phyloP scores from a whole-genome alignment of 306 rosid genomes.

The Cicer judaicum region DNA sequence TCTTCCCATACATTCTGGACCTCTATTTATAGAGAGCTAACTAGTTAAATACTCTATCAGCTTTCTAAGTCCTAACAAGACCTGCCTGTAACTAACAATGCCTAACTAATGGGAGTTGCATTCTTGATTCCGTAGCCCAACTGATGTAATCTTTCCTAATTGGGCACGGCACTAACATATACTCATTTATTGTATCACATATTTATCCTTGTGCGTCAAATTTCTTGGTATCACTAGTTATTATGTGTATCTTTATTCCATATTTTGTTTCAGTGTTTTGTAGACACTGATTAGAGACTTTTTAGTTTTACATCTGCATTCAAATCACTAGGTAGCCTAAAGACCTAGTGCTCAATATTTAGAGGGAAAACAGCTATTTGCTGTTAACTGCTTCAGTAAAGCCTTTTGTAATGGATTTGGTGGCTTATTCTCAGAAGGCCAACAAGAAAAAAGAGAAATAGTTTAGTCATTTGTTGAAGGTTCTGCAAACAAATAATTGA shows the following conservation, averaged over 20 bases:
- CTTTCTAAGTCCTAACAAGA: conserved; percentile 10
- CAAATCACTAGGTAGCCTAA: conserved; percentile 7
- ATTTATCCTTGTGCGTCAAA: neutral
- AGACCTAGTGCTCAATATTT: conserved; percentile 15
- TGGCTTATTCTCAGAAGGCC: neutral
- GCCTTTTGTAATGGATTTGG: conserved; percentile 17
- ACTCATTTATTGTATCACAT: conserved; percentile 1
- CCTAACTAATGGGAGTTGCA: neutral
- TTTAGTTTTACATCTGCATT: conserved; percentile 33
- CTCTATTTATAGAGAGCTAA: neutral
- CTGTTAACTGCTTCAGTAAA: conserved; percentile 7
- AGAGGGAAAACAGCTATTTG: conserved; percentile 3
- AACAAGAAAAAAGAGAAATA: conserved; percentile 6
- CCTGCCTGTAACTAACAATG: neutral
- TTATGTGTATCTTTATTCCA: conserved; percentile 8
- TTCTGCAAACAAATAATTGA: conserved; percentile 29
- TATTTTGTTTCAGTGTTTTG: conserved; percentile 26
- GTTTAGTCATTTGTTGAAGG: neutral
- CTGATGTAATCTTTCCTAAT: neutral
- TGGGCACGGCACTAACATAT: conserved; percentile 5
- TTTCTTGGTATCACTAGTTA: conserved; percentile 8
- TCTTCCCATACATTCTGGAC: neutral
- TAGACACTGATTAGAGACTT: neutral
- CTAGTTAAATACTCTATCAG: neutral
- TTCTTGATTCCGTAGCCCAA: neutral